Percentiles rank a stretch among this genome's conserved stretches.
Evolutionary conservation across 163 green algal genomes (phyloP).

Genomic region (Volvox carteri): DNA sequence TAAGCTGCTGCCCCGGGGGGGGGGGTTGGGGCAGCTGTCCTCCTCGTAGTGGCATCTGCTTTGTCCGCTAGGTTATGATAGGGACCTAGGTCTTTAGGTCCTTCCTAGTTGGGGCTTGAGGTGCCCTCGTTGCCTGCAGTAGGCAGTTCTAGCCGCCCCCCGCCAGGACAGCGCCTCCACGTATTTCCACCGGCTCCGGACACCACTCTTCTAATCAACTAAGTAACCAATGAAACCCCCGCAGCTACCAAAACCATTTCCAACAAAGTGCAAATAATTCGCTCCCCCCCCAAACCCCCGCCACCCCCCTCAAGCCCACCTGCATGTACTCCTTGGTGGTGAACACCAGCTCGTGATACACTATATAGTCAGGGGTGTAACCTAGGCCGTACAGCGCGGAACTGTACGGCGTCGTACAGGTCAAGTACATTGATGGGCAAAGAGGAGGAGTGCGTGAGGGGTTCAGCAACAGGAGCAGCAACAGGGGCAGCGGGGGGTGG

Average conservation of each 20-base stretch:
- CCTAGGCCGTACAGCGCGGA: conserved; percentile 96
- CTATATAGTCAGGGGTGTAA: conserved; percentile 98
- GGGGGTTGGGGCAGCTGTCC: too few relatives aligned
- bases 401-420: conserved; percentile 67
- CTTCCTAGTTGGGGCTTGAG: too few relatives aligned
- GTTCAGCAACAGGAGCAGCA: too few relatives aligned
- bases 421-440: too few relatives aligned
- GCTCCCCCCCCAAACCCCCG: neutral
- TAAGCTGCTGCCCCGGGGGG: too few relatives aligned
- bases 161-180: neutral
- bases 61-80: too few relatives aligned
- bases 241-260: neutral
- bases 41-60: too few relatives aligned
- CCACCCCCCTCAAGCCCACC: neutral
- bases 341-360: conserved; percentile 98
- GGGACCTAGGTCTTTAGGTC: too few relatives aligned
- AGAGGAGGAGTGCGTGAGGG: too few relatives aligned
- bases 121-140: too few relatives aligned
- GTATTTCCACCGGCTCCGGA: neutral
- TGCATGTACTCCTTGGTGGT: conserved; percentile 95
- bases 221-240: neutral
- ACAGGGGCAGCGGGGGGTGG: too few relatives aligned
- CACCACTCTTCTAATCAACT: neutral
- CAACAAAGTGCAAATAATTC: too few relatives aligned
- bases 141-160: neutral